A percentile compares a stretch with the other conserved stretches of the same genome.
phyloP scores from a whole-genome alignment of 164 flowering plant species.

The Pachysandra terminalis region DNA sequence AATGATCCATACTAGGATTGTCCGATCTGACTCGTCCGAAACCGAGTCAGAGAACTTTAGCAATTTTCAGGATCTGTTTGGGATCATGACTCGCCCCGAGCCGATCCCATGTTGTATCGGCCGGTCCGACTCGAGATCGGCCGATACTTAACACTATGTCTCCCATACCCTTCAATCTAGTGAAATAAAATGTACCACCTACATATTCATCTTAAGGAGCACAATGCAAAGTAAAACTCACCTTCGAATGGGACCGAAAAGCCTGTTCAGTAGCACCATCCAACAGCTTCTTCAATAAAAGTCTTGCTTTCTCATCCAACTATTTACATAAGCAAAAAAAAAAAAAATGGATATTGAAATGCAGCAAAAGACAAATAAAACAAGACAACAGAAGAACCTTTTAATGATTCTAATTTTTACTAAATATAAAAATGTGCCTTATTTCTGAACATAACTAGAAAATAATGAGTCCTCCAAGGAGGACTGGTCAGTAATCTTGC shows the following conservation, averaged over 20 bases:
- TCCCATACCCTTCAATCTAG: not conserved
- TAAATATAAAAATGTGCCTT: not conserved
- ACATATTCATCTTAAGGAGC: not conserved
- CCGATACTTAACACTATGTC: too few species aligned
- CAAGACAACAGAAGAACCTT: not conserved
- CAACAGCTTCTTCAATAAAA: constrained; percentile 34
- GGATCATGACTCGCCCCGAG: too few species aligned
- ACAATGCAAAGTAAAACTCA: not conserved
- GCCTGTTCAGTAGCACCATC: constrained; percentile 34
- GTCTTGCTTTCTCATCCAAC: constrained; percentile 36
- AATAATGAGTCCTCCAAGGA: not conserved
- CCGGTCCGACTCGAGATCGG: too few species aligned
- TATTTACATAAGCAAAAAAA: constrained; percentile 8
- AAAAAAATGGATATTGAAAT: not conserved
- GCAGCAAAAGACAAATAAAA: not conserved
- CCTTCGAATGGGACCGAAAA: constrained; percentile 29
- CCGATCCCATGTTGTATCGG: too few species aligned
- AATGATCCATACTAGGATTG: too few species aligned
- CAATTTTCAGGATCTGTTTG: too few species aligned
- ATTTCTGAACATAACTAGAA: not conserved
- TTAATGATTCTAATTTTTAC: not conserved
- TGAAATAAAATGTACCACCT: too few species aligned
- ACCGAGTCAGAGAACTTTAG: too few species aligned
- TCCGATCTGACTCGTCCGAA: too few species aligned
- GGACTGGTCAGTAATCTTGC: not conserved